phyloP scores from a whole-genome alignment of 2,329 filamentous ascomycete genomes.

The Aspergillaceae sp. region DNA sequence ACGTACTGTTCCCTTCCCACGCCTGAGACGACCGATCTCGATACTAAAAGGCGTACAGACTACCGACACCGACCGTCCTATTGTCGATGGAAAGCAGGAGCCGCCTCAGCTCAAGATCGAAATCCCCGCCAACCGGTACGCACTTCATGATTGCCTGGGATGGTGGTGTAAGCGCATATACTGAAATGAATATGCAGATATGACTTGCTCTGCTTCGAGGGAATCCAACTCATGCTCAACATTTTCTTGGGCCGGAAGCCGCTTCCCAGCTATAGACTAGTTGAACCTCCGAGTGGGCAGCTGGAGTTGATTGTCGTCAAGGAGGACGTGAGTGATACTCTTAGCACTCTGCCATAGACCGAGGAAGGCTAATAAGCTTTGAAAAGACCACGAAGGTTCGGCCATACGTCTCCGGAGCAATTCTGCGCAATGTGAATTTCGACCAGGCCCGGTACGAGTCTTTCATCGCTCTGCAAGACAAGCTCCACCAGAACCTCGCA shows the following conservation, averaged over 20 bases:
- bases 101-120: constrained; percentile 94
- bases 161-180: constrained; percentile 4
- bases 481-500: constrained; percentile 92
- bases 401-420: constrained; percentile 79
- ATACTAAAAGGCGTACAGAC: constrained; percentile 41
- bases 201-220: constrained; percentile 95
- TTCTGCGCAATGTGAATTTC: constrained; percentile 86
- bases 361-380: neutral
- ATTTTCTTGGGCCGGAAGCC: constrained; percentile 74
- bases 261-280: constrained; percentile 71
- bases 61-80: constrained; percentile 62
- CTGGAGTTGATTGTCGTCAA: constrained; percentile 73
- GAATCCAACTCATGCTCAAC: constrained; percentile 89
- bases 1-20: constrained; percentile 39
- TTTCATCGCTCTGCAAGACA: constrained; percentile 96
- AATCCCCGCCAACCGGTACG: constrained; percentile 87
- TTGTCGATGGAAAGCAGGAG: constrained; percentile 71
- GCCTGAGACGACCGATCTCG: constrained; percentile 13
- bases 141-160: constrained; percentile 1
- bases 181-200: constrained; percentile 40
- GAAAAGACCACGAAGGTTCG: constrained; percentile 63
- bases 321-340: constrained; percentile 44
- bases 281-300: constrained; percentile 62
- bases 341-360: too few species aligned
- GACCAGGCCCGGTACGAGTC: constrained; percentile 86